phyloP scores from a whole-genome alignment of 192 early-diverging fungal species.

The Jimgerdemannia lactiflua region DNA sequence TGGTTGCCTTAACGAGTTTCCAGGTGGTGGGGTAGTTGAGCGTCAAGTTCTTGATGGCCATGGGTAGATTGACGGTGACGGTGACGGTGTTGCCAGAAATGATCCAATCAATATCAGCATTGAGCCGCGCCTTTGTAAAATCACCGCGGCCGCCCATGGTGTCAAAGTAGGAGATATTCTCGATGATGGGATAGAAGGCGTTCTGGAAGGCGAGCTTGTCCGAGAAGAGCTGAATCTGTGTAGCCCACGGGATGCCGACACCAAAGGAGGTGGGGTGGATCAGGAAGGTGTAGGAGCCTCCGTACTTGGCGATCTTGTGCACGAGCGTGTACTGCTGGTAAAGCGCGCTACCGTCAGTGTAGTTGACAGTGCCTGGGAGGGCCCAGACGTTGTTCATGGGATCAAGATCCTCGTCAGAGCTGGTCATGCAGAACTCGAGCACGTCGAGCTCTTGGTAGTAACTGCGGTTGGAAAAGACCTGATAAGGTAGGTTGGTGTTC shows the following conservation, averaged over 20 bases:
- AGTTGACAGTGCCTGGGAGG: constrained; percentile 1
- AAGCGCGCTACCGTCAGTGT: constrained; percentile 14
- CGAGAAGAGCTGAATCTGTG: constrained; percentile 3
- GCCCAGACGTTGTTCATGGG: constrained; percentile 20
- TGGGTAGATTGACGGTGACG: constrained; percentile 13
- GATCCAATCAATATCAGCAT: constrained; percentile 14
- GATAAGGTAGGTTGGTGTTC: constrained; percentile 12
- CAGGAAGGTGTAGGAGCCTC: constrained; percentile 23
- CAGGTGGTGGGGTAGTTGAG: constrained; percentile 18
- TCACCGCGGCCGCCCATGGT: constrained; percentile 24
- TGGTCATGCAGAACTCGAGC: constrained; percentile 18
- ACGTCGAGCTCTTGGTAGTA: constrained; percentile 17
- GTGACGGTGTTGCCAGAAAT: constrained; percentile 4
- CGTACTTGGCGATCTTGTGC: constrained; percentile 23
- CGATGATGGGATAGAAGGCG: constrained; percentile 4
- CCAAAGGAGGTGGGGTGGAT: constrained; percentile 14
- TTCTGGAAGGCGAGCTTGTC: constrained; percentile 24
- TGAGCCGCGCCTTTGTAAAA: constrained; percentile 15
- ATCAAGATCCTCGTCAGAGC: constrained; percentile 21
- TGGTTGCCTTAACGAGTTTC: constrained; percentile 12
- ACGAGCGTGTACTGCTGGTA: constrained; percentile 12
- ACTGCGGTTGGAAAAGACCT: constrained; percentile 15
- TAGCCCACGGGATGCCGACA: not conserved
- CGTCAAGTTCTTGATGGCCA: constrained; percentile 15
- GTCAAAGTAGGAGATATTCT: constrained; percentile 15